phyloP scores from a whole-genome alignment of 768 basidiomycete genomes.

The Hydnomerulius pinastri region DNA sequence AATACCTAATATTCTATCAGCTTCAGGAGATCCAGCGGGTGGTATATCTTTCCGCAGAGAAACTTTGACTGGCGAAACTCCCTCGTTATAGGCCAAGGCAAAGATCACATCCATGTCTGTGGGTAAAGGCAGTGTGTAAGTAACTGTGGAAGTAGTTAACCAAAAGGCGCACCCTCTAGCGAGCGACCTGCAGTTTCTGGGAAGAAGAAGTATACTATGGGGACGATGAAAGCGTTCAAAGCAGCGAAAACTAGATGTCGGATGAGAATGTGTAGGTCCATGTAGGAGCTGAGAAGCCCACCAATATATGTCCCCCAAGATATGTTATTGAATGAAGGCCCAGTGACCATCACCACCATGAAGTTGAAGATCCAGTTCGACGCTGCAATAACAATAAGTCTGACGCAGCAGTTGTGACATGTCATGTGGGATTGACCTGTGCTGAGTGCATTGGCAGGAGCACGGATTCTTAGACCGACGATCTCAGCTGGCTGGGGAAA shows the following conservation, averaged over 20 bases:
- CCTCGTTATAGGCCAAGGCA: constrained; percentile 45
- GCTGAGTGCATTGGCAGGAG: constrained; percentile 63
- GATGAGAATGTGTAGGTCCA: neutral
- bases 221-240: constrained; percentile 57
- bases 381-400: constrained; percentile 14
- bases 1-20: constrained; percentile 45
- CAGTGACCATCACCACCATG: constrained; percentile 59
- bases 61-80: constrained; percentile 45
- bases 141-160: too few species aligned
- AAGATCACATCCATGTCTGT: constrained; percentile 51
- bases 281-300: constrained; percentile 15
- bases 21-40: constrained; percentile 44
- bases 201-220: constrained; percentile 60
- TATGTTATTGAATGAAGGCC: constrained; percentile 58
- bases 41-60: constrained; percentile 47
- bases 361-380: constrained; percentile 63
- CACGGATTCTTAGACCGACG: constrained; percentile 60
- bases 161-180: constrained; percentile 45
- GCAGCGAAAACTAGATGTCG: constrained; percentile 48
- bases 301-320: constrained; percentile 63
- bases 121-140: too few species aligned
- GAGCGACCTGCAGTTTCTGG: constrained; percentile 63
- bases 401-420: neutral
- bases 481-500: constrained; percentile 59
- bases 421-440: constrained; percentile 36